These are phyloP conservation scores for Leccinum variicolor DNA, from an alignment of 768 basidiomycete species.

Conservation along the genomic window DNA sequence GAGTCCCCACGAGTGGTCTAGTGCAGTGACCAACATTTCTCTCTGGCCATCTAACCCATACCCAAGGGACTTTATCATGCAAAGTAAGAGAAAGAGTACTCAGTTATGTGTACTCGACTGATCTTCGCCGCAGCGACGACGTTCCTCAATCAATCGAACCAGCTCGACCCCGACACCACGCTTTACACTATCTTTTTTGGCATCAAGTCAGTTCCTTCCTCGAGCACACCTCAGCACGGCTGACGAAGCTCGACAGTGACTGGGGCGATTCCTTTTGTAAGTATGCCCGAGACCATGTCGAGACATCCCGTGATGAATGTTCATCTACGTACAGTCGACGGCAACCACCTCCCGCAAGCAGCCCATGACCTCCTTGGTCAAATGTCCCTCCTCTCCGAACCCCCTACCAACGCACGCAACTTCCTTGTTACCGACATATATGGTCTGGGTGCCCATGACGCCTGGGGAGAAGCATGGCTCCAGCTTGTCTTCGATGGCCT, in stretches of 20 bases:
- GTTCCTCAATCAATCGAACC: constrained; percentile 44
- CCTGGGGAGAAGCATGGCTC: constrained; percentile 45
- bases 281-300: not conserved
- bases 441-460: constrained; percentile 40
- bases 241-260: constrained; percentile 32
- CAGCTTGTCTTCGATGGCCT: constrained; percentile 45
- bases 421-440: constrained; percentile 52
- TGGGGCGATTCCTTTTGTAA: constrained; percentile 42
- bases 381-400: constrained; percentile 42
- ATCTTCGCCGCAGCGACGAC: constrained; percentile 31
- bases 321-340: constrained; percentile 33
- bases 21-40: constrained; percentile 44
- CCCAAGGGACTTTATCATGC: constrained; percentile 46
- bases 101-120: not conserved
- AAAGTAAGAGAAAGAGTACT: constrained; percentile 32
- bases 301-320: not conserved
- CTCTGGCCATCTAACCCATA: constrained; percentile 51
- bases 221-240: not conserved
- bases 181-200: constrained; percentile 54
- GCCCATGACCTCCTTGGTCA: constrained; percentile 42
- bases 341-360: constrained; percentile 44
- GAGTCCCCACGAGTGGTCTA: constrained; percentile 26
- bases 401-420: constrained; percentile 48
- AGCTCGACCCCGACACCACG: constrained; percentile 44
- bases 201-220: constrained; percentile 41